These are phyloP conservation scores for Solanum sparsipilum DNA, from an alignment of 257 asterid genomes.

Conservation along the genomic window DNA sequence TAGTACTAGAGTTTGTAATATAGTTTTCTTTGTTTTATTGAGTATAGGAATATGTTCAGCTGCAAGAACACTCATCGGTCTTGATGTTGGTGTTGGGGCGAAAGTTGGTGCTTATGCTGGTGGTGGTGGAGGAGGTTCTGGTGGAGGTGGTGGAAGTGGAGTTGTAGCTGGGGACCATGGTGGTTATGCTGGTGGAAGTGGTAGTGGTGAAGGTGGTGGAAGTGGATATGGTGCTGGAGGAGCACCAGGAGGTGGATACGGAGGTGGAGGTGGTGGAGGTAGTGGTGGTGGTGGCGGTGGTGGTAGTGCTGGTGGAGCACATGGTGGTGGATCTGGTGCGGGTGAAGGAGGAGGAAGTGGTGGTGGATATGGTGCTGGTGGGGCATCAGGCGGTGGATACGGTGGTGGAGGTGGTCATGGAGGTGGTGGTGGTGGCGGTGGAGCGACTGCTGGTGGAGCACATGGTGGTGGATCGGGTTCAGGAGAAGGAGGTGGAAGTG, in stretches of 20 bases:
- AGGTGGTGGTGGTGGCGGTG: constrained; percentile 11
- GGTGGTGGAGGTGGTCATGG: background rate
- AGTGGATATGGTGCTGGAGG: constrained; percentile 40
- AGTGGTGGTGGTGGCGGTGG: constrained; percentile 48
- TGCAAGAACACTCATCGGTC: constrained; percentile 42
- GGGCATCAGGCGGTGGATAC: constrained; percentile 9
- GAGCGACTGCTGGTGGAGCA: constrained; percentile 14
- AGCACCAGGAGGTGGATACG: constrained; percentile 20
- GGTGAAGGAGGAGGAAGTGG: constrained; percentile 32
- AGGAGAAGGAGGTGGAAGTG: constrained; percentile 26
- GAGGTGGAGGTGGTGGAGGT: constrained; percentile 27
- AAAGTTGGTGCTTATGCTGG: constrained; percentile 12
- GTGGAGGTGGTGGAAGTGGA: constrained; percentile 19
- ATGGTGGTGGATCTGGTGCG: constrained; percentile 13
- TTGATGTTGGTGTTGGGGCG: constrained; percentile 11
- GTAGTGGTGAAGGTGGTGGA: constrained; percentile 20
- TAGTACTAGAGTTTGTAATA: constrained; percentile 3
- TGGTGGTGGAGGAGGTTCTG: constrained; percentile 24
- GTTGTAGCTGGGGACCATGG: constrained; percentile 19
- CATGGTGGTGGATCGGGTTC: constrained; percentile 19
- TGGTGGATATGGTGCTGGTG: constrained; percentile 29
- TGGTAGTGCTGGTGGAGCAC: constrained; percentile 29
- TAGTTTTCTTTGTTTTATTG: constrained; percentile 29
- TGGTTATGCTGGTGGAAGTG: constrained; percentile 16
- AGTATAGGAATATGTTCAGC: constrained; percentile 40